Conservation (phyloP, 768 basidiomycete species). For the Mycena alexandri region DNA sequence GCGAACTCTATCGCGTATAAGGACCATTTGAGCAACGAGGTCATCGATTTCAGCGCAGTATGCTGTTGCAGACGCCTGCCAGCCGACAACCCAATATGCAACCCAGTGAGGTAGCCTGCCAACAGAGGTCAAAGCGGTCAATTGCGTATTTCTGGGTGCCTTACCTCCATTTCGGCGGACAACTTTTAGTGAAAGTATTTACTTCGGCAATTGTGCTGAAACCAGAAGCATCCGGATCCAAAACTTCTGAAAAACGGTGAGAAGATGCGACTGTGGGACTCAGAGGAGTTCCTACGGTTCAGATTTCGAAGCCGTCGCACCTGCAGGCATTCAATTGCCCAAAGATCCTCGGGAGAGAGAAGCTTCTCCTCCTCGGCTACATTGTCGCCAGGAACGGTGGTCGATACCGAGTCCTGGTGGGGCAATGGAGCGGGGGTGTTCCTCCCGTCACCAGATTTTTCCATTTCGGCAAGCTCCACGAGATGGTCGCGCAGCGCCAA, state of each 20-base stretch:
- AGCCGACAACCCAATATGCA: conserved; percentile 3
- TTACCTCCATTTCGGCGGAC: conserved; percentile 10
- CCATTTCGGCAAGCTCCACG: neutral
- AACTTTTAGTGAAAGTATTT: neutral
- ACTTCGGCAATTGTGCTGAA: conserved; percentile 14
- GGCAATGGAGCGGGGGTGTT: neutral
- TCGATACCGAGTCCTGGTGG: neutral
- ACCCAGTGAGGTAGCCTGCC: neutral
- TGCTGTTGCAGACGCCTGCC: neutral
- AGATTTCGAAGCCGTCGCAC: conserved; percentile 3
- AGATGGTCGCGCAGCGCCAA: conserved; percentile 7
- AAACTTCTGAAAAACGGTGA: neutral
- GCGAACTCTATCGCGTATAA: neutral
- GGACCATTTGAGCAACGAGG: conserved; percentile 1
- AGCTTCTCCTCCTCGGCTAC: neutral
- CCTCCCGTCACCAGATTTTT: neutral
- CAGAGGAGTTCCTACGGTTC: neutral
- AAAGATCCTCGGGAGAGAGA: neutral
- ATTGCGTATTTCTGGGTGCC: neutral
- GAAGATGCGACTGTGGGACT: neutral
- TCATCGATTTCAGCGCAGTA: conserved; percentile 5
- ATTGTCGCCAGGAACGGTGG: neutral
- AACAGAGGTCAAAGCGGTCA: neutral
- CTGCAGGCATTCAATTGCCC: neutral
- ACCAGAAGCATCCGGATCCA: conserved; percentile 5